Conservation (phyloP, 345 rosid genomes). For the Cardamine chenopodiifolia region DNA sequence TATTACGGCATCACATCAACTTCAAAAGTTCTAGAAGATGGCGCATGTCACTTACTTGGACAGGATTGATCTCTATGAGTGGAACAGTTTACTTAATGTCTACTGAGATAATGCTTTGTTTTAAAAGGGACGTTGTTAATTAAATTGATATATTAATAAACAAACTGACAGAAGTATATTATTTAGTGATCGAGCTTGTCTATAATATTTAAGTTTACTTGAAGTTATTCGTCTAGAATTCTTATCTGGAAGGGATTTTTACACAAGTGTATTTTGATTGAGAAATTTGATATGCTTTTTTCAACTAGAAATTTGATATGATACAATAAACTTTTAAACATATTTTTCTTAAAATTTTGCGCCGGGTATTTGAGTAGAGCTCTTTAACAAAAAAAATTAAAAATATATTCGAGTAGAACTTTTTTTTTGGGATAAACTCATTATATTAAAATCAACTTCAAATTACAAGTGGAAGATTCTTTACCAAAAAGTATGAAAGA, state of each 20-base stretch:
- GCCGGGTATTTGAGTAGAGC: too few relatives aligned
- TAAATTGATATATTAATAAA: neutral
- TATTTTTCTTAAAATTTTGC: too few relatives aligned
- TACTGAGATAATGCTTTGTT: slow-evolving; percentile 31
- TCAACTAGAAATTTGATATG: too few relatives aligned
- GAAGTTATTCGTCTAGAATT: neutral
- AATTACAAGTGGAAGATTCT: too few relatives aligned
- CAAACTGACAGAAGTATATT: slow-evolving; percentile 16
- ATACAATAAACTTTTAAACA: too few relatives aligned
- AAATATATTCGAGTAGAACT: too few relatives aligned
- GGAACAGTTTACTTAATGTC: slow-evolving; percentile 41
- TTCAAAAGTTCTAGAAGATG: slow-evolving; percentile 25
- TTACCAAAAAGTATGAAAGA: too few relatives aligned
- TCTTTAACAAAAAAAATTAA: too few relatives aligned
- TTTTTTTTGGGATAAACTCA: too few relatives aligned
- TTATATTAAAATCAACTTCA: too few relatives aligned
- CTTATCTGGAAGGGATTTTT: too few relatives aligned
- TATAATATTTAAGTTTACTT: slow-evolving; percentile 9
- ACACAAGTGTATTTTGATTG: neutral
- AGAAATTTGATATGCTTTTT: neutral
- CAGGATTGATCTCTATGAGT: slow-evolving; percentile 36
- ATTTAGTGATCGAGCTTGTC: slow-evolving; percentile 14
- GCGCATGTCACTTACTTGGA: slow-evolving; percentile 34
- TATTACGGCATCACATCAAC: slow-evolving; percentile 34
- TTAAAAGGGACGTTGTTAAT: slow-evolving; percentile 4